Evolutionary conservation across 2,329 filamentous ascomycete species (phyloP), one percentile per base, ranked within the genome.

Genomic region (Thielaviopsis cerberus): DNA sequence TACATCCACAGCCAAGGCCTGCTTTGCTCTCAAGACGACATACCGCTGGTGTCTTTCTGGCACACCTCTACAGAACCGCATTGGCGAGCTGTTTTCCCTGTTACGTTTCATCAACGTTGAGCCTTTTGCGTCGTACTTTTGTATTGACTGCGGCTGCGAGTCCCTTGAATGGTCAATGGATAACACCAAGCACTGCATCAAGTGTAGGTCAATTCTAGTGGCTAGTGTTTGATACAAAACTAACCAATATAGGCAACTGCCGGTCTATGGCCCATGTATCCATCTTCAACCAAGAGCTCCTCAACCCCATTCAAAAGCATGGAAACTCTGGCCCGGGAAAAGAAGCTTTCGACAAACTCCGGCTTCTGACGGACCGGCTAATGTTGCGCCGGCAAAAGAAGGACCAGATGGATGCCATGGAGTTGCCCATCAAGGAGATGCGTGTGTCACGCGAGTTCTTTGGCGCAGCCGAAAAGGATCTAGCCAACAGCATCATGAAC

Each of bases 31-130:
- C 50, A 83, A 89, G 61, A 86, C 86, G 20, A 82, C 79, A 20
- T 95, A 92, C 71, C 94, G 94, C 65, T 97, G 92, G 88, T 98
- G 92, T 67, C 75, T 98, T 60, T 92, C 87, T 17, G 92, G 92
- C 8, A 98, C 92, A 1, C 92, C 92, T 0, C 81, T 98, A 1
- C 92, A 98, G 69, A 98, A 97, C 67, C 85, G 91, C 57, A 97
- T 97, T 63, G 91, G 92, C 66, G 91, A 97, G 68, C 94, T 96
- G 69, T 96, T 97, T 71, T 97, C 91, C 0, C 74, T 97, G 23
- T 76, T 98, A 58, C 85, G 92, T 1, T 98, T 98, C 69, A 78
- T 98, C 27, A 86, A 95, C 67, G 77, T 96, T 37, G 78, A 79
- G 8, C 91, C 91, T 0, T 97, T 96, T 68, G 85, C 91, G 7